Base-by-base conservation (phyloP, 2,329 filamentous ascomycete species). In the Monilinia fructigena region DNA sequence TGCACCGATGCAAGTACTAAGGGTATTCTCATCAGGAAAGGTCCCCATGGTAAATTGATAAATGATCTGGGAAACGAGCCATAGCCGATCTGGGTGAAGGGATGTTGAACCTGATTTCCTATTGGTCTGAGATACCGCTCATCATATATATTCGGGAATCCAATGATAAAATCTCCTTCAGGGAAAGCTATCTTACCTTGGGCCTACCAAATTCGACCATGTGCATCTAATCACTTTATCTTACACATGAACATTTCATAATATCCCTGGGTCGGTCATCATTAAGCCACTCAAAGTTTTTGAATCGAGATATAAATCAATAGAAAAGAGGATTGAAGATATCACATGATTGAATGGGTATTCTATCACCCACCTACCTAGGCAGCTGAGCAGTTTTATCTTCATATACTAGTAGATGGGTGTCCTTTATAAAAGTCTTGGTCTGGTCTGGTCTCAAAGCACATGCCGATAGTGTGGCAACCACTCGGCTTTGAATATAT, bases 1-100 rank as follows among this genome's bases (percentile, higher is more conserved):
- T 64, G 40, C 52, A 14, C 52, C 40, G 52, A 64, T 58, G 52
- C 63, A 65, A 20, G 42, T 50, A 62, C 10, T 40, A 64, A 58
- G 63, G 63, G 31, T 42, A 40, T 50, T 47, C n/a, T 28, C 16
- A 2, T 11, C 48, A 20, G 62, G 40, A 10, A 56, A 35, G 20
- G 28, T 12, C 28, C 28, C n/a, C 6, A 48, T 45, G 61, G n/a
- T 56, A 63, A 47, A 52, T 54, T 63, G 4, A 16, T 42, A 16
- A 35, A 23, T 20, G 18, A 47, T 35, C 53, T 5, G 23, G 23
- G 45, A 56, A 59, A 28, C 40, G 31, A 52, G 42, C 54, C 35
- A 23, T 28, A n/a, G 8, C 5, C 40, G 10, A 60, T 60, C 38
- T 23, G 26, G 28, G 8, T 35, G 31, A 1, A 47, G 20, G 45